phyloP scores from a whole-genome alignment of 305 asterid genomes.

The Plantago coronopus region DNA sequence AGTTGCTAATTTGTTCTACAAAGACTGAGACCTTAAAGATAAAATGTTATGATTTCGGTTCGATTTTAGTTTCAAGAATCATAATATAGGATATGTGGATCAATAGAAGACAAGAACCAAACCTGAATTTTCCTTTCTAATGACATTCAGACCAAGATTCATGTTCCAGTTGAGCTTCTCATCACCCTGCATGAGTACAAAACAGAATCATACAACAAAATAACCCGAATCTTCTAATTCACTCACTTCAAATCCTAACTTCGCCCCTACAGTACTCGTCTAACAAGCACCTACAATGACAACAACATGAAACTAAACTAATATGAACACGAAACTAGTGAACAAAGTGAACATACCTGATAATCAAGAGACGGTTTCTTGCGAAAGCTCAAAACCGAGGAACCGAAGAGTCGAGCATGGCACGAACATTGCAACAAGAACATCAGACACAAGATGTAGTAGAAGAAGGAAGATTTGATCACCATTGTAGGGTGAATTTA shows the following conservation, averaged over 20 bases:
- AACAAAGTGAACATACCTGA: conserved; percentile 17
- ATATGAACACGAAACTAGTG: neutral
- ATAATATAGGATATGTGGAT: no score
- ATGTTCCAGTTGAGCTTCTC: conserved; percentile 11
- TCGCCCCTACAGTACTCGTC: neutral
- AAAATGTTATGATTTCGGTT: no score
- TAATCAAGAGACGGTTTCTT: conserved; percentile 1
- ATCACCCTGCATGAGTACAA: conserved; percentile 20
- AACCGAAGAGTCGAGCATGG: conserved; percentile 12
- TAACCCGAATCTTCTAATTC: no score
- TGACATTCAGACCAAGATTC: conserved; percentile 15
- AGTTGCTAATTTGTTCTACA: no score
- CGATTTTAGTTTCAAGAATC: no score
- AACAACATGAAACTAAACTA: neutral
- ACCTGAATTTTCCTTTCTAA: no score
- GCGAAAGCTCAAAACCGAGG: neutral
- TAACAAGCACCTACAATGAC: no score
- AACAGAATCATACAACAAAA: no score
- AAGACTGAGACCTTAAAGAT: no score
- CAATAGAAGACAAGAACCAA: no score
- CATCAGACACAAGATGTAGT: conserved; percentile 14
- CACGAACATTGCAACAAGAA: conserved; percentile 31
- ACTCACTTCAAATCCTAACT: no score
- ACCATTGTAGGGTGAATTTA: neutral
- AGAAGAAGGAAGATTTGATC: conserved; percentile 14